These are phyloP conservation scores for Rhodotorula mucilaginosa DNA, from an alignment of 1,284 basidiomycete species.

Conservation along the genomic window DNA sequence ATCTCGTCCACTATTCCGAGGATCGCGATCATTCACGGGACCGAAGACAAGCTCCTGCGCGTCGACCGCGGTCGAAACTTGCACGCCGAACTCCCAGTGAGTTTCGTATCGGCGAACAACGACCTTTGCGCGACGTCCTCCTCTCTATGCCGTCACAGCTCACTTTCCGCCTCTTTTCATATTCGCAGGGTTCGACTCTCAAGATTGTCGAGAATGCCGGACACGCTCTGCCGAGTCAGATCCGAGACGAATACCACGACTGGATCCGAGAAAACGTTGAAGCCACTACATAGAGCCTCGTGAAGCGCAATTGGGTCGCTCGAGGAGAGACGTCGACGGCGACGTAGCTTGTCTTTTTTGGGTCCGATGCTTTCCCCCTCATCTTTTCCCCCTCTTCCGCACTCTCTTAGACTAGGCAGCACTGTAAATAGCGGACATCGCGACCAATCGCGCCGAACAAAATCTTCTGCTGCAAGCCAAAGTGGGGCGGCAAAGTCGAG, in stretches of 20 bases:
- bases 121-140: too few relatives aligned
- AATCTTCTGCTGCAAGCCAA: too few relatives aligned
- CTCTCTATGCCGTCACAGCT: background rate
- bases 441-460: too few relatives aligned
- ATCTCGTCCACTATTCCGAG: slow-evolving; percentile 62
- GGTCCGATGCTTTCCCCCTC: too few relatives aligned
- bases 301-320: background rate
- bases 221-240: slow-evolving; percentile 35
- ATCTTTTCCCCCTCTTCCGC: too few relatives aligned
- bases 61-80: slow-evolving; percentile 61
- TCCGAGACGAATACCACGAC: slow-evolving; percentile 28
- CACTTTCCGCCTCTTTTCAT: background rate
- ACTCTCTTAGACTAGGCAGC: too few relatives aligned
- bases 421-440: too few relatives aligned
- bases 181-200: slow-evolving; percentile 20
- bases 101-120: background rate
- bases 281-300: background rate
- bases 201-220: slow-evolving; percentile 30
- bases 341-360: background rate
- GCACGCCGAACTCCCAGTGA: slow-evolving; percentile 60
- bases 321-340: background rate
- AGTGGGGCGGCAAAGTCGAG: too few relatives aligned
- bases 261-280: slow-evolving; percentile 23
- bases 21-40: slow-evolving; percentile 69
- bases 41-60: slow-evolving; percentile 66